Evolutionary conservation across 495 filamentous ascomycete species (phyloP).

Genomic region (Evansstolkia leycettana): DNA sequence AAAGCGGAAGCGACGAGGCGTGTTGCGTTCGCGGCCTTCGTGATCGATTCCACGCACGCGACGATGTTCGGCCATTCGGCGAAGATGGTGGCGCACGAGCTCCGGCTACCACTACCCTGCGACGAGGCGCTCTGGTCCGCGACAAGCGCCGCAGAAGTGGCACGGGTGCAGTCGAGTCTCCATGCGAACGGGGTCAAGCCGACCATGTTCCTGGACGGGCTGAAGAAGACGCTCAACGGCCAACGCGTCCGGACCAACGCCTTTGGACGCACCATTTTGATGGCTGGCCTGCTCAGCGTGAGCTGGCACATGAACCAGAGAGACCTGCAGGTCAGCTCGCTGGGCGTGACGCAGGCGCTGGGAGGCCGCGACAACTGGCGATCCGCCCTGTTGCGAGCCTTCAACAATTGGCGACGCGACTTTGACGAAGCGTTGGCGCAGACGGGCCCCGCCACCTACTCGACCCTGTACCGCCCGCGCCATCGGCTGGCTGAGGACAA

Average conservation of each 20-base stretch:
- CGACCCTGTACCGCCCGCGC: conserved; percentile 29
- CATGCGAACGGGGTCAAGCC: conserved; percentile 75
- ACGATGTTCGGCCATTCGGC: conserved; percentile 98
- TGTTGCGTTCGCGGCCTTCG: conserved; percentile 88
- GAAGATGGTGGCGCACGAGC: conserved; percentile 94
- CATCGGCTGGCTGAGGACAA: conserved; percentile 52
- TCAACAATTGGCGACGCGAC: conserved; percentile 90
- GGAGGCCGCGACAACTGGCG: conserved; percentile 92
- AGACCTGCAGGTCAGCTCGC: conserved; percentile 84
- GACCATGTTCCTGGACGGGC: conserved; percentile 78
- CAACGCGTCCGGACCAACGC: conserved; percentile 84
- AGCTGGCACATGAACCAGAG: conserved; percentile 98
- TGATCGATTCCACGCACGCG: conserved; percentile 90
- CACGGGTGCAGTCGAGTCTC: conserved; percentile 71
- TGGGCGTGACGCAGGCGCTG: conserved; percentile 66
- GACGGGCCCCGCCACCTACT: conserved; percentile 23
- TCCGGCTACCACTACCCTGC: conserved; percentile 83
- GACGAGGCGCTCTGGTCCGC: conserved; percentile 93
- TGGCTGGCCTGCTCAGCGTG: conserved; percentile 87
- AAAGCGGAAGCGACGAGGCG: conserved; percentile 84
- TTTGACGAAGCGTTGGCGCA: conserved; percentile 72
- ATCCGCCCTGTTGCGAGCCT: conserved; percentile 72
- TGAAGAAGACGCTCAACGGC: conserved; percentile 80
- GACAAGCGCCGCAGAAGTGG: conserved; percentile 77
- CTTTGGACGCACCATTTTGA: conserved; percentile 89